Percentiles rank a stretch among this genome's conserved stretches.
Evolutionary conservation across 176 grass and related monocot genomes (phyloP).

Genomic region (Juncus effusus): DNA sequence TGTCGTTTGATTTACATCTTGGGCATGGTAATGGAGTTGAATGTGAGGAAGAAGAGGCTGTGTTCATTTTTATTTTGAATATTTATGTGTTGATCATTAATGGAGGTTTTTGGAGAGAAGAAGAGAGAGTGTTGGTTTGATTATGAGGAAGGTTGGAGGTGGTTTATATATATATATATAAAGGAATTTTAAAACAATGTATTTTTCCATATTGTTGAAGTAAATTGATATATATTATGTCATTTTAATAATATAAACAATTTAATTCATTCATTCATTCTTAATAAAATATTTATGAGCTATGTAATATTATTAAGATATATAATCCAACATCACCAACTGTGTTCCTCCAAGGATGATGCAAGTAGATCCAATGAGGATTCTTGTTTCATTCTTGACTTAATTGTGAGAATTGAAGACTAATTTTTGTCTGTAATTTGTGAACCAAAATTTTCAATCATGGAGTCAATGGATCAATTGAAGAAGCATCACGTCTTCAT

Average conservation of each 20-base stretch:
- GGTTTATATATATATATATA: not conserved
- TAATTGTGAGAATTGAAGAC: slow-evolving; percentile 5
- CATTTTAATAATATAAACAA: no score
- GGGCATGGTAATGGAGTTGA: slow-evolving; percentile 12
- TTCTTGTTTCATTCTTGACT: slow-evolving; percentile 2
- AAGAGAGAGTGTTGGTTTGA: not conserved
- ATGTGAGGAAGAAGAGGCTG: not conserved
- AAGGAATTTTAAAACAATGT: no score
- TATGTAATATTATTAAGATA: not conserved
- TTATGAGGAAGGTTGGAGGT: slow-evolving; percentile 9
- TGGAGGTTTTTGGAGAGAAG: not conserved
- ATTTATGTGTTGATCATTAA: slow-evolving; percentile 10
- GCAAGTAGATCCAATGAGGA: slow-evolving; percentile 10
- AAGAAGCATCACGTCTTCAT: no score
- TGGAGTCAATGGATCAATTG: no score
- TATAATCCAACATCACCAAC: not conserved
- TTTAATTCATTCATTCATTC: no score
- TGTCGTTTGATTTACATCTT: not conserved
- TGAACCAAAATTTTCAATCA: no score
- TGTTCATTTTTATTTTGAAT: slow-evolving; percentile 5
- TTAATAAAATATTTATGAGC: no score
- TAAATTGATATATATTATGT: no score
- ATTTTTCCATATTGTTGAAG: no score
- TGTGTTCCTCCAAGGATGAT: slow-evolving; percentile 9
- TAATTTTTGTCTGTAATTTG: not conserved